These are phyloP conservation scores for Phyllostachys edulis DNA, from an alignment of 176 grass and related monocot species.

Conservation along the genomic window DNA sequence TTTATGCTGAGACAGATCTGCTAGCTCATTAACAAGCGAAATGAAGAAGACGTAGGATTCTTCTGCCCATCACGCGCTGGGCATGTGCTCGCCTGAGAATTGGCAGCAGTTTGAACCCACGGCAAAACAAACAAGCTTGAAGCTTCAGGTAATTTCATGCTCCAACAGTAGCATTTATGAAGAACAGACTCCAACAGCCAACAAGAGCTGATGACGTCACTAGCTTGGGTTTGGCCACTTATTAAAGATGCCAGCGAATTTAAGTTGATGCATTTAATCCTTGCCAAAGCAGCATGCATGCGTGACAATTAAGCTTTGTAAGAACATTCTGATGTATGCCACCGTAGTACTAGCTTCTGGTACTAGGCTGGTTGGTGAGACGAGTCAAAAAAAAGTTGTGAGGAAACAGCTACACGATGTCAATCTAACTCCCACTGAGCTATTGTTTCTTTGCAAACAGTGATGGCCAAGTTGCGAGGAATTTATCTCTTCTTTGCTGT, in stretches of 20 bases:
- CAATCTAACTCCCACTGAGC: background rate
- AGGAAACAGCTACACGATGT: background rate
- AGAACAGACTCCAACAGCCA: background rate
- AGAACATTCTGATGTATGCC: constrained; percentile 14
- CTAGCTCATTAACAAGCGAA: constrained; percentile 16
- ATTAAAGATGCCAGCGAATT: constrained; percentile 24
- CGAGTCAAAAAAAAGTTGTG: background rate
- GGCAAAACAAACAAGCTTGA: background rate
- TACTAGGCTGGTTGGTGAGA: background rate
- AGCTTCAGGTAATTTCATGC: background rate
- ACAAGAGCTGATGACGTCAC: background rate
- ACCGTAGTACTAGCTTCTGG: background rate
- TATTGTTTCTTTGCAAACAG: background rate
- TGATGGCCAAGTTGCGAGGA: background rate
- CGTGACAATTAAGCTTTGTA: background rate
- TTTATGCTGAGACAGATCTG: constrained; percentile 19
- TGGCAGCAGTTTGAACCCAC: background rate
- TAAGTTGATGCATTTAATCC: background rate
- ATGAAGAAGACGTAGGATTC: constrained; percentile 9
- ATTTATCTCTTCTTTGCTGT: background rate
- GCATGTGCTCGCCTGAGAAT: constrained; percentile 6
- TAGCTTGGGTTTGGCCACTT: background rate
- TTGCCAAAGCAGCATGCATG: background rate
- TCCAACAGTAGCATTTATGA: background rate
- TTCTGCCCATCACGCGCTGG: constrained; percentile 25